Percentiles rank a stretch among this genome's conserved stretches.
Conservation (phyloP, 768 basidiomycete genomes). For the Lepiota subincarnata region DNA sequence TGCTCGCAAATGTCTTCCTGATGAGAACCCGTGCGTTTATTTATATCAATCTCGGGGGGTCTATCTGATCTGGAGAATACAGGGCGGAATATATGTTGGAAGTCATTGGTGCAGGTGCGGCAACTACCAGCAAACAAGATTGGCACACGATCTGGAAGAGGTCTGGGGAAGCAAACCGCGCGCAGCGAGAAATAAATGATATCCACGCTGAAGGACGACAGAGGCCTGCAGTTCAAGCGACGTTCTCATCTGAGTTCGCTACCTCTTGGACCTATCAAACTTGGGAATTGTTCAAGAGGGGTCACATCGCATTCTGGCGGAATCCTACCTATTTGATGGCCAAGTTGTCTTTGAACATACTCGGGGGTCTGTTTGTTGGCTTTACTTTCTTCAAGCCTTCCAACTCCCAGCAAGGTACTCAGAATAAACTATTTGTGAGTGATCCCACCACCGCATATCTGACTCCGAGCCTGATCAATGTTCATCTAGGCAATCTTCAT, state of each 20-base stretch:
- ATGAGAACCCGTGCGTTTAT: slow-evolving; percentile 64
- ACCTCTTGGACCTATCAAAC: slow-evolving; percentile 51
- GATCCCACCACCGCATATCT: slow-evolving; percentile 13
- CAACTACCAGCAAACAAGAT: slow-evolving; percentile 46
- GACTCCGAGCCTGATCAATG: background rate
- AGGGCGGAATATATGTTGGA: slow-evolving; percentile 66
- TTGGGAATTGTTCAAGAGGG: slow-evolving; percentile 39
- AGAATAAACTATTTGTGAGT: slow-evolving; percentile 64
- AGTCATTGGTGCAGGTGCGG: slow-evolving; percentile 72
- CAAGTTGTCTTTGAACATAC: slow-evolving; percentile 51
- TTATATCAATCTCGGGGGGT: background rate
- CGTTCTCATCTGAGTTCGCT: slow-evolving; percentile 43
- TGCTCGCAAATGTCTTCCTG: slow-evolving; percentile 51
- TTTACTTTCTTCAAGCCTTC: slow-evolving; percentile 62
- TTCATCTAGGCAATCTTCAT: slow-evolving; percentile 47
- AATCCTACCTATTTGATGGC: slow-evolving; percentile 57
- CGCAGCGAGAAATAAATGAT: slow-evolving; percentile 36
- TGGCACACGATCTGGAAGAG: slow-evolving; percentile 59
- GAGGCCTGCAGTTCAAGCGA: slow-evolving; percentile 31
- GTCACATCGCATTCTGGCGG: slow-evolving; percentile 46
- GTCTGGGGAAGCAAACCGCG: slow-evolving; percentile 38
- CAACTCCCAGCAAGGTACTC: slow-evolving; percentile 51
- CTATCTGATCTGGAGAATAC: background rate
- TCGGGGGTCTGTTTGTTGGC: slow-evolving; percentile 53
- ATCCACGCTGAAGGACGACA: slow-evolving; percentile 48